Evolutionary conservation across 108 stramenopile genomes (phyloP).

Genomic region (Cyclostephanos tholiformis): DNA sequence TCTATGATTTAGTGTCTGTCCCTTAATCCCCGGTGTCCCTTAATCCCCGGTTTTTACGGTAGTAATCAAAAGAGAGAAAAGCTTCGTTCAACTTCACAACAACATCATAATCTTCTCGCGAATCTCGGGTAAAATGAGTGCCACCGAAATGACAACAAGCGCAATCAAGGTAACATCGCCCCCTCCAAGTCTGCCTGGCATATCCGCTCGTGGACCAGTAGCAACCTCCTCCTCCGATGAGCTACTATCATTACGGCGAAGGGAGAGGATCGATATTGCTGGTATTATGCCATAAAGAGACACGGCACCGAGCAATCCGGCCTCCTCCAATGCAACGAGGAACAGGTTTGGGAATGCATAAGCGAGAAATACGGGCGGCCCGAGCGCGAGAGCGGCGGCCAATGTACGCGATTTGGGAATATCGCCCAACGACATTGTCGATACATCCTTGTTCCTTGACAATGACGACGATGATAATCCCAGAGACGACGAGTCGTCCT

Average conservation of each 20-base stretch:
- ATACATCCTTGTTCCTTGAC: background rate
- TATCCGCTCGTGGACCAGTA: background rate
- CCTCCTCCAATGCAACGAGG: conserved; percentile 46
- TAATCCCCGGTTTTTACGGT: too few relatives aligned
- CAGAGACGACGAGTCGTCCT: background rate
- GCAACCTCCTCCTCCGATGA: conserved; percentile 1
- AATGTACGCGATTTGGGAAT: conserved; percentile 17
- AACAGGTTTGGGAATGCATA: conserved; percentile 47
- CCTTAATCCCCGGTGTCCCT: too few relatives aligned
- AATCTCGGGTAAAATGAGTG: conserved; percentile 43
- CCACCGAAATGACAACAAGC: conserved; percentile 28
- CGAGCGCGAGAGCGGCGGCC: conserved; percentile 40
- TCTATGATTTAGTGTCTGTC: too few relatives aligned
- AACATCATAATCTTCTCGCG: background rate
- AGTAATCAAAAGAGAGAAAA: too few relatives aligned
- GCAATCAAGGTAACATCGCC: conserved; percentile 31
- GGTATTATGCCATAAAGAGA: conserved; percentile 51
- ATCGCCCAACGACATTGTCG: background rate
- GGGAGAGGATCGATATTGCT: conserved; percentile 39
- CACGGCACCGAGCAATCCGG: conserved; percentile 47
- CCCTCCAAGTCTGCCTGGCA: conserved; percentile 48
- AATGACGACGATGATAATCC: background rate
- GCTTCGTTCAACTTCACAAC: too few relatives aligned
- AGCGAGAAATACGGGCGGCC: conserved; percentile 41
- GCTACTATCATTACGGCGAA: background rate